phyloP scores from a whole-genome alignment of 371 early-diverging fungal genomes.

The Sporodiniella umbellata region DNA sequence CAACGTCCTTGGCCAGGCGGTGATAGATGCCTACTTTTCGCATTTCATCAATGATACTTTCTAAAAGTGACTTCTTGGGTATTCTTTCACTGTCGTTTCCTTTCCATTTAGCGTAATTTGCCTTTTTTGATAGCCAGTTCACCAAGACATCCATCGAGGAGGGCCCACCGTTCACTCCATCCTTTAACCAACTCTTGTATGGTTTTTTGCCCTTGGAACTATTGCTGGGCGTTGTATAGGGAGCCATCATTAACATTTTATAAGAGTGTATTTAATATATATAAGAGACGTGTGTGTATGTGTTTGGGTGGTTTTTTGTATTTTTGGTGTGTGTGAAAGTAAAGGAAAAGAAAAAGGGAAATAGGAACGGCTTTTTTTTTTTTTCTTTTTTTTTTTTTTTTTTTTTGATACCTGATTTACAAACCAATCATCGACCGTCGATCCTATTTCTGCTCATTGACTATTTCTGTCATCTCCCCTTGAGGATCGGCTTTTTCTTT shows the following conservation, averaged over 20 bases:
- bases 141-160: slow-evolving; percentile 45
- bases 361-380: neutral
- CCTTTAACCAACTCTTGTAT: slow-evolving; percentile 50
- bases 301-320: no score
- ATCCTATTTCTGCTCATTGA: slow-evolving; percentile 16
- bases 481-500: slow-evolving; percentile 20
- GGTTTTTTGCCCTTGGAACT: slow-evolving; percentile 40
- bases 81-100: slow-evolving; percentile 42
- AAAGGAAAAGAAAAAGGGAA: slow-evolving; percentile 10
- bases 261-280: slow-evolving; percentile 1
- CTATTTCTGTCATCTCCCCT: slow-evolving; percentile 9
- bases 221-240: slow-evolving; percentile 14
- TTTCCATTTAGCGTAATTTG: slow-evolving; percentile 47
- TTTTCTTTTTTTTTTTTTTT: slow-evolving; percentile 2
- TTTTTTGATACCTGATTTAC: neutral
- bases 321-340: slow-evolving; percentile 2
- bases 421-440: slow-evolving; percentile 30
- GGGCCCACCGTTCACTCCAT: slow-evolving; percentile 48
- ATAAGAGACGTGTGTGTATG: no score
- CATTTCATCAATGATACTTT: slow-evolving; percentile 43
- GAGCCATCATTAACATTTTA: slow-evolving; percentile 35
- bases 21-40: slow-evolving; percentile 43
- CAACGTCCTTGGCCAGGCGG: slow-evolving; percentile 44
- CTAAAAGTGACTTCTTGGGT: slow-evolving; percentile 41
- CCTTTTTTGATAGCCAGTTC: slow-evolving; percentile 44